Evolutionary conservation across 352 stramenopile species (phyloP), one percentile per base, ranked within the genome.

Genomic region (Plasmopara muralis): DNA sequence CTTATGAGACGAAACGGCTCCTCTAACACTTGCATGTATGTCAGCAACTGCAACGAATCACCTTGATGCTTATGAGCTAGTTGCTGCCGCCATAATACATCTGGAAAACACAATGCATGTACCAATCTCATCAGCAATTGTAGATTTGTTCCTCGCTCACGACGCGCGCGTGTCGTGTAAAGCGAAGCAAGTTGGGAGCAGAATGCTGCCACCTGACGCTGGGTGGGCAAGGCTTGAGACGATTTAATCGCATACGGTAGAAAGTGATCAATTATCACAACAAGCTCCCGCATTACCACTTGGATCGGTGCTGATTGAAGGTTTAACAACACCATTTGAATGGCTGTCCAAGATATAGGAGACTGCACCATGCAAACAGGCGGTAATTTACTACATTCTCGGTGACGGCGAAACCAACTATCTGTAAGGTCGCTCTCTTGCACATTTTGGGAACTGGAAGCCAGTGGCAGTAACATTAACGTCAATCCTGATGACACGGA

Each of bases 1-100:
- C 78, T 57, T 0, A 87, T 35, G n/a, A 85, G 34, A 16, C 67
- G 67, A 49, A 83, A 87, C 0, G 76, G 76, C 20, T 84, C 58
- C 37, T 82, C 69, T 9, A 83, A 25, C 6, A 85, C 45, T 40
- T 82, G 71, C 12, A 64, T 58, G 20, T 71, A 80, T 9, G 66
- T 77, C 16, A 84, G 54, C 39, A 76, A 13, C 15, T 62, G 56
- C 8, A 66, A 45, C 12, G 48, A 5, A 6, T 34, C 43, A 37
- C 33, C 39, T 47, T 43, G 55, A 13, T 62, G 51, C 10, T 53
- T 57, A 30, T 63, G 60, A 25, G 62, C 20, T 37, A 77, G 65
- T 31, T 69, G 60, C 20, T 70, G 63, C 15, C 62, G 64, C 50
- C 66, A 64, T 28, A 76, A 38, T 47, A 54, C 47, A 12, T 87